A percentile compares a stretch with the other conserved stretches of the same genome.
Evolutionary conservation across 164 flowering plant species (phyloP).

Genomic region (Chloranthus sessilifolius): DNA sequence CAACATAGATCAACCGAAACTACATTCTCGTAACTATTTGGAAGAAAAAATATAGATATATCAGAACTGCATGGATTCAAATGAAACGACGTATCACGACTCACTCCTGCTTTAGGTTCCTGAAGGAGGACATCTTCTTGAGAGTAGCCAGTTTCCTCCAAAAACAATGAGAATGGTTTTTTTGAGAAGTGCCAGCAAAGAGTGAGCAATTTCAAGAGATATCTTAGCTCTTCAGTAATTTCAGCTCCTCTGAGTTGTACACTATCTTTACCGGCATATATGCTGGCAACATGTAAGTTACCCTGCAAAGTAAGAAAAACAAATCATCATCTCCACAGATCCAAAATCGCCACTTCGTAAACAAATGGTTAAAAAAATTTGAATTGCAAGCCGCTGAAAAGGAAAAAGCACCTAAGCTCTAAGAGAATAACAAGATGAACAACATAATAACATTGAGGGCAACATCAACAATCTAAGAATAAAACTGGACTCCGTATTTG

Average conservation of each 20-base stretch:
- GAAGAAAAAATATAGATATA: not conserved
- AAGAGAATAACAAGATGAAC: too few relatives aligned
- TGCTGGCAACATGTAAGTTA: constrained; percentile 52
- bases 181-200: constrained; percentile 98
- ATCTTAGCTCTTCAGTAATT: constrained; percentile 60
- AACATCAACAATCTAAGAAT: too few relatives aligned
- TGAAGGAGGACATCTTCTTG: constrained; percentile 79
- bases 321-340: not conserved
- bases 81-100: constrained; percentile 12
- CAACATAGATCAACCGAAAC: not conserved
- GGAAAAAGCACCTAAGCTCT: too few relatives aligned
- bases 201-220: constrained; percentile 65
- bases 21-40: not conserved
- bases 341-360: too few relatives aligned
- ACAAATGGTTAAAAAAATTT: too few relatives aligned
- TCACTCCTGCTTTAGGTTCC: constrained; percentile 97
- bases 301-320: constrained; percentile 52
- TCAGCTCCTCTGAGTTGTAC: constrained; percentile 63
- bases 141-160: constrained; percentile 83
- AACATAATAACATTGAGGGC: too few relatives aligned
- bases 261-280: constrained; percentile 82
- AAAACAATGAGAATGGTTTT: constrained; percentile 76
- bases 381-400: too few relatives aligned
- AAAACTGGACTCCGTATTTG: too few relatives aligned
- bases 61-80: constrained; percentile 1